Conservation (phyloP, 2,329 filamentous ascomycete genomes). For the Periconia digitata region DNA sequence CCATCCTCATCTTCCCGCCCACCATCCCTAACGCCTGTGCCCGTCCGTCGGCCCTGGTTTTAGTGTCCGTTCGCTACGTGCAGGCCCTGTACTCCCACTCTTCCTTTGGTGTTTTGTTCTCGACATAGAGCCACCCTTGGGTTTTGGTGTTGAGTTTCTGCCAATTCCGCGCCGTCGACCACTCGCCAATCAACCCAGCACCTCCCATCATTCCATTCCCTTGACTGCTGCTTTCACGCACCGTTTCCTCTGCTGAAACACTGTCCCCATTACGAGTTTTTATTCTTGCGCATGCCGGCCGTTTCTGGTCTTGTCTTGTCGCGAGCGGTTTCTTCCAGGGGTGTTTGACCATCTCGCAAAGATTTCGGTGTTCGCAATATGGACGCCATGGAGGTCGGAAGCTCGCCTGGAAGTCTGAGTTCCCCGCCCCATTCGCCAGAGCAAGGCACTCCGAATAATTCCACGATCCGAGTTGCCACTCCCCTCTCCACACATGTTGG, state of each 20-base stretch:
- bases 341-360: conserved; percentile 4
- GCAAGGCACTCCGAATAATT: conserved; percentile 33
- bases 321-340: not conserved
- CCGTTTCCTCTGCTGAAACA: no score
- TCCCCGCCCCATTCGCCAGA: conserved; percentile 43
- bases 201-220: conserved; percentile 9
- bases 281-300: not conserved
- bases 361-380: conserved; percentile 26
- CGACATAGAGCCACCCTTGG: conserved; percentile 25
- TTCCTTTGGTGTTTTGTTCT: conserved; percentile 30
- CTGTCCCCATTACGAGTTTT: conserved; percentile 7
- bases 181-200: not conserved
- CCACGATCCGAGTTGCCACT: conserved; percentile 31
- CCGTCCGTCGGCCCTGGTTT: conserved; percentile 26
- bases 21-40: conserved; percentile 31
- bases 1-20: conserved; percentile 31
- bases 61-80: conserved; percentile 17
- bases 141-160: conserved; percentile 39
- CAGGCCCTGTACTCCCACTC: conserved; percentile 27
- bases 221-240: no score
- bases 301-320: conserved; percentile 1
- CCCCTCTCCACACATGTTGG: conserved; percentile 22
- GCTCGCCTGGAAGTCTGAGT: conserved; percentile 40
- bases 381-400: conserved; percentile 33
- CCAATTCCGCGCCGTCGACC: not conserved